Conservation (phyloP, 768 basidiomycete genomes). For the Rubroboletus satanas region DNA sequence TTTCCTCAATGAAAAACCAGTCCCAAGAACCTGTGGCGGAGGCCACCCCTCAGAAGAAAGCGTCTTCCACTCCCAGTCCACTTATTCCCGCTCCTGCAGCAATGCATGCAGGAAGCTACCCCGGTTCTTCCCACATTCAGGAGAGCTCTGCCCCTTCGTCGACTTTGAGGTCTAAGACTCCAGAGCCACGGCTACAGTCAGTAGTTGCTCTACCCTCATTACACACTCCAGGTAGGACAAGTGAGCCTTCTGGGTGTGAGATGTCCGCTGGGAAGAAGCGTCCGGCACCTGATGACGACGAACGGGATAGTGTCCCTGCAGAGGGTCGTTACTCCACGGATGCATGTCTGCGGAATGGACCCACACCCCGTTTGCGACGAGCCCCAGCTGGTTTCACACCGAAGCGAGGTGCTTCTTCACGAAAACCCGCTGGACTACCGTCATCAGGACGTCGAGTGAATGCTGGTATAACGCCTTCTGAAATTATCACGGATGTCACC, state of each 20-base stretch:
- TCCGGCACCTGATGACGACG: slow-evolving; percentile 74
- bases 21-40: slow-evolving; percentile 14
- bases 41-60: slow-evolving; percentile 7
- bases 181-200: slow-evolving; percentile 37
- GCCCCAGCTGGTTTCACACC: slow-evolving; percentile 73
- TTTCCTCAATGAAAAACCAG: slow-evolving; percentile 50
- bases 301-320: slow-evolving; percentile 54
- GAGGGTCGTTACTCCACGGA: slow-evolving; percentile 56
- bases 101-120: background rate
- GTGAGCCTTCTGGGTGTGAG: slow-evolving; percentile 31
- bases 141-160: slow-evolving; percentile 45
- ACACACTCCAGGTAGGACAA: slow-evolving; percentile 46
- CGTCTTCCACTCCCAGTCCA: slow-evolving; percentile 10
- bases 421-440: slow-evolving; percentile 28
- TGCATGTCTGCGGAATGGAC: slow-evolving; percentile 37
- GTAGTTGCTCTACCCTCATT: slow-evolving; percentile 27
- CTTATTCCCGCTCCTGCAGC: slow-evolving; percentile 9
- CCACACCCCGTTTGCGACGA: slow-evolving; percentile 59
- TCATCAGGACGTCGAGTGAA: slow-evolving; percentile 50
- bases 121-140: slow-evolving; percentile 8
- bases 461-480: slow-evolving; percentile 34
- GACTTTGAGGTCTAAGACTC: slow-evolving; percentile 48
- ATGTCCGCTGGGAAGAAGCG: slow-evolving; percentile 61
- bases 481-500: slow-evolving; percentile 55
- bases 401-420: slow-evolving; percentile 47